Percentiles rank a stretch among this genome's conserved stretches.
phyloP scores from a whole-genome alignment of 2,329 filamentous ascomycete genomes.

The Myrmaecium sp. region DNA sequence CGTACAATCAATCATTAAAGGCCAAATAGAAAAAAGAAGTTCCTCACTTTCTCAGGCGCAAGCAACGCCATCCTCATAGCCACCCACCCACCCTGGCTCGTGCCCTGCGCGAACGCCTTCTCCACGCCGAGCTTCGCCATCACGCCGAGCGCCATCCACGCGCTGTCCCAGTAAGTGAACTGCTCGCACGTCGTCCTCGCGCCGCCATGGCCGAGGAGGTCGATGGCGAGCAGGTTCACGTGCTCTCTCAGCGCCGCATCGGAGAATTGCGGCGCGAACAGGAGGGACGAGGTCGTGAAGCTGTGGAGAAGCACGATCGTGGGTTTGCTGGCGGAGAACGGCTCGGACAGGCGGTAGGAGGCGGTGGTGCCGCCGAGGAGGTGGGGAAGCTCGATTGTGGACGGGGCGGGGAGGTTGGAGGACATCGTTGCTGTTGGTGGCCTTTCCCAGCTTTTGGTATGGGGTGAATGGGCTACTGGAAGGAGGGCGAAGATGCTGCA shows the following conservation, averaged over 20 bases:
- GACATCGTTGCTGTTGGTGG: too few species aligned
- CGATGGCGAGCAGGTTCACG: slow-evolving; percentile 36
- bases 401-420: too few species aligned
- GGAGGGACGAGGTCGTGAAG: slow-evolving; percentile 31
- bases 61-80: slow-evolving; percentile 35
- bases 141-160: slow-evolving; percentile 27
- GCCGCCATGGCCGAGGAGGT: slow-evolving; percentile 35
- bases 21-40: background rate
- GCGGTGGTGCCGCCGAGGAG: too few species aligned
- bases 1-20: background rate
- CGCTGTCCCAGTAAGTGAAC: slow-evolving; percentile 39
- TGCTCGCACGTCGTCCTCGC: slow-evolving; percentile 27
- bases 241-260: slow-evolving; percentile 16
- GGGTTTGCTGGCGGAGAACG: too few species aligned
- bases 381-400: too few species aligned
- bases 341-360: too few species aligned
- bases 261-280: slow-evolving; percentile 26
- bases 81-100: slow-evolving; percentile 38
- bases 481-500: too few species aligned
- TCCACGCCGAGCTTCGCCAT: slow-evolving; percentile 23
- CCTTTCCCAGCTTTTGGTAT: too few species aligned
- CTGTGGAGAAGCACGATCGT: slow-evolving; percentile 35
- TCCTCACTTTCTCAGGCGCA: slow-evolving; percentile 27
- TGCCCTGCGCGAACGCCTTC: slow-evolving; percentile 31
- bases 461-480: too few species aligned